Evolutionary conservation across 2,329 filamentous ascomycete genomes (phyloP).

Genomic region (Cladosporium sp.): DNA sequence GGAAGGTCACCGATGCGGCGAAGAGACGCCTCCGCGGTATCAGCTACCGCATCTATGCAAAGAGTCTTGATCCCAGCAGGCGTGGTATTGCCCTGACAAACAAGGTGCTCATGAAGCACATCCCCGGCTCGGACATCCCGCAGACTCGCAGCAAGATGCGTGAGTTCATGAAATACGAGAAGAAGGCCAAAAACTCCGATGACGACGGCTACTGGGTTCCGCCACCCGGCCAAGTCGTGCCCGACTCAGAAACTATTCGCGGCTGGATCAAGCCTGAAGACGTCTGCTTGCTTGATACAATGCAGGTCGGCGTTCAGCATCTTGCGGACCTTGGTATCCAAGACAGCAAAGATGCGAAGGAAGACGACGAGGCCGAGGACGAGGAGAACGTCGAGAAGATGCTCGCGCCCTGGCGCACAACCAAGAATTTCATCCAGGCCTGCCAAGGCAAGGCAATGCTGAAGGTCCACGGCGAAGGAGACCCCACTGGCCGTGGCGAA

Average conservation of each 20-base stretch:
- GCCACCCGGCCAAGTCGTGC: constrained; percentile 63
- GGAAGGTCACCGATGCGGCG: constrained; percentile 92
- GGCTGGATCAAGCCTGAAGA: constrained; percentile 92
- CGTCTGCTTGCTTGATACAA: constrained; percentile 87
- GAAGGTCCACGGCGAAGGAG: constrained; percentile 85
- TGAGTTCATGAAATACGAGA: constrained; percentile 88
- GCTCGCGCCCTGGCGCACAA: constrained; percentile 92
- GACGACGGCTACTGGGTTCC: constrained; percentile 72
- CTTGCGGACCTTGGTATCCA: constrained; percentile 87
- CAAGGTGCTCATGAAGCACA: constrained; percentile 56
- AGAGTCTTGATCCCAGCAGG: constrained; percentile 62
- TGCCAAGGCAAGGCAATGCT: constrained; percentile 96
- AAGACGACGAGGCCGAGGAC: constrained; percentile 55
- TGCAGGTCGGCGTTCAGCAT: constrained; percentile 91
- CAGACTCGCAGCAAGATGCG: constrained; percentile 96
- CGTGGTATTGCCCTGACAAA: constrained; percentile 79
- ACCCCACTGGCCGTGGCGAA: constrained; percentile 86
- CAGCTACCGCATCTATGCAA: constrained; percentile 78
- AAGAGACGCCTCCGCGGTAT: constrained; percentile 98
- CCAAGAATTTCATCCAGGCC: constrained; percentile 92
- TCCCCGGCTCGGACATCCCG: constrained; percentile 87
- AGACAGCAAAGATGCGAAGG: constrained; percentile 53
- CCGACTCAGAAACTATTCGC: constrained; percentile 74
- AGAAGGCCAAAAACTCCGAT: constrained; percentile 76
- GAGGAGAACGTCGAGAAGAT: constrained; percentile 76